Base-by-base conservation (phyloP, 2,329 filamentous ascomycete species). In the Rhytidhysteron rufulum region DNA sequence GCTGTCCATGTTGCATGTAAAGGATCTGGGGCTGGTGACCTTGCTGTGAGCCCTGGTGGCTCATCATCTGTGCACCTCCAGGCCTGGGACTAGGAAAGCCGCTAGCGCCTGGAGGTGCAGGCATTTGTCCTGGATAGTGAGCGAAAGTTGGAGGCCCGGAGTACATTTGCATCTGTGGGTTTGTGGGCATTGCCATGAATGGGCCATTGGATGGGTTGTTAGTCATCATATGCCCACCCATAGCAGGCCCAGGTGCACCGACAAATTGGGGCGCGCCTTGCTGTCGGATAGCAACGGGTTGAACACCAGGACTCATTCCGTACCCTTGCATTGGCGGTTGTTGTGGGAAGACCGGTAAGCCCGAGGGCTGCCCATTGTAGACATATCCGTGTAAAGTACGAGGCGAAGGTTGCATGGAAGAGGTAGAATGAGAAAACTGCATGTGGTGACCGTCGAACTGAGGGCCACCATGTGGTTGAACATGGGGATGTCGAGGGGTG, bases 41-140 rank as follows among this genome's bases (percentile, higher is more conserved):
- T 63, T 95, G 90, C 58, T 96, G 91, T 20, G 90, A 96, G 40
- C 88, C 88, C 68, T 95, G 88, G 51, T 90, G 90, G 56, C 84
- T 86, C 91, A 97, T 97, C 83, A 94, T 88, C 2, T 88, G 84
- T 10, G 93, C 88, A 16, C 47, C 60, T 35, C 83, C 82, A 34
- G 89, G 80, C 41, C 88, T 83, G 1, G 91, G 91, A 60, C 91
- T 96, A n/a, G 88, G 86, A 58, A 87, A 95, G 13, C 88, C 88
- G 53, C 83, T 86, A 6, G 79, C 75, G 31, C 79, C 86, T 16
- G 84, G 80, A 40, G 73, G 72, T 41, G 75, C 72, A 22, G 59
- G 58, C 50, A 66, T 66, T 31, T 63, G 59, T 15, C 52, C 55
- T 19, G 74, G 73, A 25, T 77, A 75, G 48, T 81, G 80, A 71